phyloP scores from a whole-genome alignment of 306 rosid species.

The Dryas drummondii region DNA sequence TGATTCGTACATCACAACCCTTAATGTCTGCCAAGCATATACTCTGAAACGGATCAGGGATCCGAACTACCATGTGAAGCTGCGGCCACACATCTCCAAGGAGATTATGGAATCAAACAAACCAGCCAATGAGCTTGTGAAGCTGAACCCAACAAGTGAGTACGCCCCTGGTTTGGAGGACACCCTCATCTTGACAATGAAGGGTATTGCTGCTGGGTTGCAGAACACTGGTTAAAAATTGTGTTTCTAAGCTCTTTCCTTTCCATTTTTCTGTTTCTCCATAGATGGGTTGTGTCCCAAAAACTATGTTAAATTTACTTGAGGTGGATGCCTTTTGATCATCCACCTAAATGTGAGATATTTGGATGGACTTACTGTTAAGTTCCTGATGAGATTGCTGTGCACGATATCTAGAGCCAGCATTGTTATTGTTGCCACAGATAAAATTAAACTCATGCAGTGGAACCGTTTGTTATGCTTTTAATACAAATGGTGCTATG shows the following conservation, averaged over 20 bases:
- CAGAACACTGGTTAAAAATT: conserved; percentile 87
- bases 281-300: conserved; percentile 22
- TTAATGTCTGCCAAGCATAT: conserved; percentile 95
- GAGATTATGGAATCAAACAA: conserved; percentile 58
- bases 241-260: not conserved
- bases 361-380: conserved; percentile 11
- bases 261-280: conserved; percentile 12
- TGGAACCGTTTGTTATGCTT: conserved; percentile 28
- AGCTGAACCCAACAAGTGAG: conserved; percentile 87
- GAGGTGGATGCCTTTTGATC: conserved; percentile 32
- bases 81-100: conserved; percentile 64
- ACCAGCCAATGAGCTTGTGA: conserved; percentile 73
- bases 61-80: conserved; percentile 50
- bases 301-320: conserved; percentile 29
- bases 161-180: conserved; percentile 97
- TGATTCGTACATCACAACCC: conserved; percentile 86
- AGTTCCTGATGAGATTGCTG: conserved; percentile 14
- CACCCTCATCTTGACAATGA: conserved; percentile 95
- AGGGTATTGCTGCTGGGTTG: conserved; percentile 99
- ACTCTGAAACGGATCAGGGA: conserved; percentile 87
- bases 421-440: not conserved
- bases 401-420: conserved; percentile 7
- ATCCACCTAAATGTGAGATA: conserved; percentile 20
- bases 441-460: conserved; percentile 11
- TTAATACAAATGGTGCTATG: not conserved